A percentile compares a stretch with the other conserved stretches of the same genome.
These are phyloP conservation scores for Taxawa tesnikishii DNA, from an alignment of 2,329 filamentous ascomycete genomes.

Conservation along the genomic window DNA sequence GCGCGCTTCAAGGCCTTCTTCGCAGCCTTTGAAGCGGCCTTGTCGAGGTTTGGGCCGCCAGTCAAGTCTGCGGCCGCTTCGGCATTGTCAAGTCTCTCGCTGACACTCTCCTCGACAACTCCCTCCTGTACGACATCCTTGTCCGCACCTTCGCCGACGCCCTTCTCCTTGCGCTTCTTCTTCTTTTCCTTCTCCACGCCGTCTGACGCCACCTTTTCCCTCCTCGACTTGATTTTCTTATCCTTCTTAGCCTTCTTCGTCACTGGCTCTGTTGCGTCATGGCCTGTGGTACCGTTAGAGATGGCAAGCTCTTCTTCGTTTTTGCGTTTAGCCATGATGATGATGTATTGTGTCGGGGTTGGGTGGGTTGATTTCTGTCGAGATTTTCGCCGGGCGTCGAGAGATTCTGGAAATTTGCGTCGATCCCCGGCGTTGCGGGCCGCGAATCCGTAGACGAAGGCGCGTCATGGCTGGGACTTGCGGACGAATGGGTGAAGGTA, in stretches of 20 bases:
- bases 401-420: not conserved
- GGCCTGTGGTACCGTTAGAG: slow-evolving; percentile 8
- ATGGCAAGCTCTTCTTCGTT: slow-evolving; percentile 13
- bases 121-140: slow-evolving; percentile 12
- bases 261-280: slow-evolving; percentile 1
- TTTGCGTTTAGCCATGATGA: slow-evolving; percentile 17
- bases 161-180: slow-evolving; percentile 13
- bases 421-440: too few relatives aligned
- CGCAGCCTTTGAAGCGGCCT: slow-evolving; percentile 29
- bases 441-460: too few relatives aligned
- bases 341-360: not conserved
- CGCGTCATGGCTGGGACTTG: too few relatives aligned
- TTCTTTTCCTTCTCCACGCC: slow-evolving; percentile 14
- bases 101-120: slow-evolving; percentile 9
- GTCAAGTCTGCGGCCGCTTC: slow-evolving; percentile 14
- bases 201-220: slow-evolving; percentile 8
- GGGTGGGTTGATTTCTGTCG: too few relatives aligned
- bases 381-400: too few relatives aligned
- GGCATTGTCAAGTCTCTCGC: slow-evolving; percentile 12
- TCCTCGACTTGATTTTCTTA: slow-evolving; percentile 15
- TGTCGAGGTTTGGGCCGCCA: slow-evolving; percentile 22
- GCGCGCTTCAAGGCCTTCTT: slow-evolving; percentile 29
- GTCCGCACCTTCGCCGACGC: too few relatives aligned
- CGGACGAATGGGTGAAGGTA: too few relatives aligned
- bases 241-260: slow-evolving; percentile 17